Evolutionary conservation across 495 filamentous ascomycete species (phyloP).

Genomic region (Aspergillus conjunctus): DNA sequence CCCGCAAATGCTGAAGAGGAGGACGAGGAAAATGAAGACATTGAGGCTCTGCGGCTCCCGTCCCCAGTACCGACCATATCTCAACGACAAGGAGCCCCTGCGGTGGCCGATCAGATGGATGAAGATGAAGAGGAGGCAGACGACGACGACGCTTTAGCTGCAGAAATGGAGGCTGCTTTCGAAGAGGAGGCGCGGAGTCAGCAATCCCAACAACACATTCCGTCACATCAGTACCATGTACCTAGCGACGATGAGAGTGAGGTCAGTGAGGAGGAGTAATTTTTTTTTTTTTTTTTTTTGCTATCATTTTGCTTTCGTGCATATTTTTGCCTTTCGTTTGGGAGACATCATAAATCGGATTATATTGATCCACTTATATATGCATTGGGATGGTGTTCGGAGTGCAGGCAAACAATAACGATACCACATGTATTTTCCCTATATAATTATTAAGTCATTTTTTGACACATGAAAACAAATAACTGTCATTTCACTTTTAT

Average conservation of each 20-base stretch:
- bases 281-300: constrained; percentile 21
- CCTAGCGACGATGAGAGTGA: constrained; percentile 53
- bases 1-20: constrained; percentile 36
- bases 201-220: constrained; percentile 32
- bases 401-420: neutral
- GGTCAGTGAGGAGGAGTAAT: constrained; percentile 53
- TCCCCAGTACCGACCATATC: constrained; percentile 31
- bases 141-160: constrained; percentile 47
- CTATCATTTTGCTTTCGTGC: neutral
- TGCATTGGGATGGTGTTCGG: constrained; percentile 17
- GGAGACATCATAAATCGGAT: too few species aligned
- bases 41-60: constrained; percentile 45
- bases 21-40: constrained; percentile 42
- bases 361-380: neutral
- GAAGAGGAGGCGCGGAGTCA: constrained; percentile 44
- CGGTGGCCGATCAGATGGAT: constrained; percentile 10
- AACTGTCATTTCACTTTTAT: neutral
- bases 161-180: constrained; percentile 54
- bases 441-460: neutral
- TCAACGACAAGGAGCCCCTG: neutral
- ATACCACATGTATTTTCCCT: constrained; percentile 13
- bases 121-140: constrained; percentile 33
- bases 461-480: neutral
- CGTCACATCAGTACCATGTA: constrained; percentile 37
- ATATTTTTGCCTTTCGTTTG: too few species aligned